Base-by-base conservation (phyloP, 177 flowering plant genomes). In the Vitis hybrid region DNA sequence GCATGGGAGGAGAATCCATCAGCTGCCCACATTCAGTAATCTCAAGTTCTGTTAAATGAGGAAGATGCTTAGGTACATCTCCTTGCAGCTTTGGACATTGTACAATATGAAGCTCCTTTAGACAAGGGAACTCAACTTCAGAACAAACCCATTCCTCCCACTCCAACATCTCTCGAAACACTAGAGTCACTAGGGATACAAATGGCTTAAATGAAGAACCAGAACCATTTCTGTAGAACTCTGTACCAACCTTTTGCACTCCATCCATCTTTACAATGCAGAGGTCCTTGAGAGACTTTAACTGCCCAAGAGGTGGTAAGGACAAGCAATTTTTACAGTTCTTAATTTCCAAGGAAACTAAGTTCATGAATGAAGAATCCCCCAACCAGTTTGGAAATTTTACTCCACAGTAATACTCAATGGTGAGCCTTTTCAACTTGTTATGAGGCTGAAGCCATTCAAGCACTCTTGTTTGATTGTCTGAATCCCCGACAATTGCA, bases 271-370 rank as follows among this genome's bases (percentile, higher is more conserved):
- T 50, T 18, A 19, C 46, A 21, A 77, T 52, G 0, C 12, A 3
- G 1, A 76, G 75, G 0, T 40, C 30, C 51, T 64, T 58, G 10
- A 72, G 75, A 10, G 66, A 50, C 0, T 67, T n/a, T 1, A 76
- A 66, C 18, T 60, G 75, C 14, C 79, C 79, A 6, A 76, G 59
- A 0, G 73, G 14, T 24, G 79, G 79, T 27, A 76, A 72, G 15
- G 32, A 64, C 2, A 2, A 2, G 51, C 76, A 76, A 11, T 55
- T 3, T 51, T 46, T 55, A 14, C 66, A 76, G 3, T 64, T 16
- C 0, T 18, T 4, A 13, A 76, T 60, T 0, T 16, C 5, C 0
- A 72, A 2, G 9, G 11, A 16, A 9, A 52, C 62, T 2, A 72
- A 40, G n/a, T 65, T 65, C 6, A 35, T 57, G 48, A 76, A 72